Evolutionary conservation across 768 basidiomycete genomes (phyloP), one percentile per base, ranked within the genome.

Genomic region (Chalciporus chontae): DNA sequence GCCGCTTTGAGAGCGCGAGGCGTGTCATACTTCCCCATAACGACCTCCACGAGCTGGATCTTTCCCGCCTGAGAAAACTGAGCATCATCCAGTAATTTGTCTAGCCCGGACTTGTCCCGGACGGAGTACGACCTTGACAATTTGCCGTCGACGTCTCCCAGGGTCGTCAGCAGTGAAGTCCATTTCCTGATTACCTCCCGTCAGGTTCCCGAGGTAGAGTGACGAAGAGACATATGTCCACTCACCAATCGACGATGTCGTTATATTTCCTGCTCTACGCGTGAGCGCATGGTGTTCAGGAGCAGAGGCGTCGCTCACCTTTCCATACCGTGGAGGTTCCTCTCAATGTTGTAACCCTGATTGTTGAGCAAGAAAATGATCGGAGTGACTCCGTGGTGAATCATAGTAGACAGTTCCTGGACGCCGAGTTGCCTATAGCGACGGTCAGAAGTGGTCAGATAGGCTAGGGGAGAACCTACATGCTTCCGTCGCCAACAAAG

Each of bases 301-400:
- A 17, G 5, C 15, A 10, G 24, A 40, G 17, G 36, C 0, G 6
- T 15, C 9, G 54, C 71, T 11, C 19, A 74, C 82, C 80, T 72
- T 19, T 76, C 60, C 68, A 73, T 76, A 17, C 86, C 86, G 52
- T 92, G 87, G 39, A 88, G 73, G 55, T 75, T 78, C 15, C 87
- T 79, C 72, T 98, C 94, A 45, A 98, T 92, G 17, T 88, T 88
- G 69, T 95, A 95, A 0, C 90, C 87, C 15, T 71, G 74, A 64
- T 90, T 91, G 66, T 90, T 90, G 43, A 91, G 67, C 17, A 91
- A 73, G 67, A 94, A 94, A 27, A 94, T 75, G 66, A 93, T 90
- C 5, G 95, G 94, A 55, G 77, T 84, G 29, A 94, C 65, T 8
- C 77, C 79, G 48, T 78, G 68, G 37, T 77, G 77, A 40, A 94